These are phyloP conservation scores for Moesziomyces antarcticus DNA, from an alignment of 1,284 basidiomycete genomes.

Conservation along the genomic window DNA sequence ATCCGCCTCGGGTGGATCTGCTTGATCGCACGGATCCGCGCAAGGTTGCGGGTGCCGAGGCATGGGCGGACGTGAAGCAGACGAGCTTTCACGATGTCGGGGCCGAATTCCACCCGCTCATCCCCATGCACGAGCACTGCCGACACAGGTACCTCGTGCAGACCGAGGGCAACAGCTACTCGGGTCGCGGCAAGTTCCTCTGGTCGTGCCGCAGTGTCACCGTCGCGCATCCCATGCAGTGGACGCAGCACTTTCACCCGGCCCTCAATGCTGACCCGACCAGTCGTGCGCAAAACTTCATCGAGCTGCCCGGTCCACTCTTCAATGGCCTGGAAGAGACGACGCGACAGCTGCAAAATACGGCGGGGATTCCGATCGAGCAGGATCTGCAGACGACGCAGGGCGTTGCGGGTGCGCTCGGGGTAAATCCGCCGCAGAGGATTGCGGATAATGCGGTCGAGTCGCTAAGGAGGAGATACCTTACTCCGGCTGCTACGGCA, in stretches of 20 bases:
- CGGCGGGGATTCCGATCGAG: neutral
- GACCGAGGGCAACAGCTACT: conserved; percentile 58
- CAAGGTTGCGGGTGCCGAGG: conserved; percentile 9
- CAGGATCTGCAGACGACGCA: conserved; percentile 2
- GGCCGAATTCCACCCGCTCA: conserved; percentile 30
- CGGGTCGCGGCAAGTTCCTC: conserved; percentile 50
- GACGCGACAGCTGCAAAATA: conserved; percentile 13
- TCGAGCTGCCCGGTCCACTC: conserved; percentile 38
- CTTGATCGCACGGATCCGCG: conserved; percentile 25
- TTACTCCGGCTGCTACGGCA: conserved; percentile 50
- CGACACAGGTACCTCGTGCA: conserved; percentile 53
- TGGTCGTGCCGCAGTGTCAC: conserved; percentile 43
- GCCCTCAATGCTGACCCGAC: conserved; percentile 38
- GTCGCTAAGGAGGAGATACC: conserved; percentile 39
- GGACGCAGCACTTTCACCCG: conserved; percentile 62
- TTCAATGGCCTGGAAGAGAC: conserved; percentile 43
- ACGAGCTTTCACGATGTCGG: conserved; percentile 51
- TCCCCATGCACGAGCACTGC: conserved; percentile 52
- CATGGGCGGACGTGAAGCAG: conserved; percentile 54
- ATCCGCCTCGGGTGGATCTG: conserved; percentile 39
- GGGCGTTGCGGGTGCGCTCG: neutral
- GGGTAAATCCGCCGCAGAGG: conserved; percentile 25
- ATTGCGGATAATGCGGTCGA: conserved; percentile 51
- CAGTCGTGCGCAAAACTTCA: conserved; percentile 34
- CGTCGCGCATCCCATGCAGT: conserved; percentile 50